Evolutionary conservation across 371 early-diverging fungal species (phyloP), one percentile per base, ranked within the genome.

Genomic region (Coemansia sp.): DNA sequence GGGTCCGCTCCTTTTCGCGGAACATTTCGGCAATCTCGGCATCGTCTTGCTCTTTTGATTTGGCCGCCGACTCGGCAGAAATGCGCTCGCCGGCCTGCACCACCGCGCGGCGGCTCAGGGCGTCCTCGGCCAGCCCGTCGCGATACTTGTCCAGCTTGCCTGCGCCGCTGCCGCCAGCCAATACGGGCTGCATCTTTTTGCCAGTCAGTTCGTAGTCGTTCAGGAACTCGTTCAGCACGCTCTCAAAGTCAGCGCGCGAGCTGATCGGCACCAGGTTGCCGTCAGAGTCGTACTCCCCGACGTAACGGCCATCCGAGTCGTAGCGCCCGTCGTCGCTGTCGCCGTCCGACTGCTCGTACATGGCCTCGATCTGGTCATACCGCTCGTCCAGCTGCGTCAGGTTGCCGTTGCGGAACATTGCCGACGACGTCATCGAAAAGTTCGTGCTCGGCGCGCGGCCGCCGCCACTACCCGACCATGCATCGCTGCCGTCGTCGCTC

Each of bases 151-250:
- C 87, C 63, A 94, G 78, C 65, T 90, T 84, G 43, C 85, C 84
- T 0, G 61, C 68, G 12, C 75, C 83, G 0, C 78, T 74, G 14
- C 82, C 85, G 12, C 90, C 92, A 41, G 89, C 89, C 42, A 87
- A 56, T 47, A 82, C 80, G 31, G 84, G 82, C 26, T 83, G 81
- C 86, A 88, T 84, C 59, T 85, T 85, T 57, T 80, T 80, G 4
- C 92, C 93, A 1, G 89, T 86, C 57, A 92, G 82, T 72, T 94
- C 92, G 63, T 89, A 90, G 51, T 87, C 87, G 41, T 88, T 87
- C 69, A 95, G 83, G 67, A 97, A 95, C 55, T 95, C 95, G 71
- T 94, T 93, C 55, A 94, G 65, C 60, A 95, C 88, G n/a, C 54
- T 63, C 7, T 80, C 82, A 56, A 79, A 79, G 54, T 83, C 83